phyloP scores from a whole-genome alignment of 495 filamentous ascomycete genomes.

The Neurospora hispaniola region DNA sequence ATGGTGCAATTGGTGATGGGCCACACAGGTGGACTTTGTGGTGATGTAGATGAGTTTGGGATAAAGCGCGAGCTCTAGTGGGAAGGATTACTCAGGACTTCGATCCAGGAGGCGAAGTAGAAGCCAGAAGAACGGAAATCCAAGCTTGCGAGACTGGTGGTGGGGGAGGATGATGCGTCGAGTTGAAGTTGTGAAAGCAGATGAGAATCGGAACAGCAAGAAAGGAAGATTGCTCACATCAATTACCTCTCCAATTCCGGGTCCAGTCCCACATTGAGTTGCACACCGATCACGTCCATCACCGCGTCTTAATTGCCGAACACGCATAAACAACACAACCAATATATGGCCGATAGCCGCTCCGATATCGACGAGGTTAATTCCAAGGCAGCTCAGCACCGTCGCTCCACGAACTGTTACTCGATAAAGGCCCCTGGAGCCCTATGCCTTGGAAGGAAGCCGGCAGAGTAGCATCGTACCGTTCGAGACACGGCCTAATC shows the following conservation, averaged over 20 bases:
- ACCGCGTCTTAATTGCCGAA: background rate
- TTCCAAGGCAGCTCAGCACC: constrained; percentile 13
- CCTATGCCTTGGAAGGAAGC: background rate
- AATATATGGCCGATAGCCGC: background rate
- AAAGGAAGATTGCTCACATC: background rate
- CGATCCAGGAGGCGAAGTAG: background rate
- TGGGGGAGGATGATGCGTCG: background rate
- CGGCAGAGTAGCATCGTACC: background rate
- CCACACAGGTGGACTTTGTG: no score
- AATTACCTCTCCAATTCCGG: background rate
- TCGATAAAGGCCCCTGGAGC: background rate
- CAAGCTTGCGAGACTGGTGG: background rate
- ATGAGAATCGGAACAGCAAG: no score
- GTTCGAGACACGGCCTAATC: background rate
- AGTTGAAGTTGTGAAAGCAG: background rate
- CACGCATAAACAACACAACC: background rate
- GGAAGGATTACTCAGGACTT: no score
- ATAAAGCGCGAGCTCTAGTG: background rate
- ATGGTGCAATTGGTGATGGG: constrained; percentile 4
- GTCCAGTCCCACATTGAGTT: background rate
- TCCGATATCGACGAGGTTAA: constrained; percentile 15
- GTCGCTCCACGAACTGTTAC: background rate
- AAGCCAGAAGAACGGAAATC: background rate
- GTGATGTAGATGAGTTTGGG: no score
- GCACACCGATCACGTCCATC: background rate